Base-by-base conservation (phyloP, 768 basidiomycete species). In the Suillus ampliporus region DNA sequence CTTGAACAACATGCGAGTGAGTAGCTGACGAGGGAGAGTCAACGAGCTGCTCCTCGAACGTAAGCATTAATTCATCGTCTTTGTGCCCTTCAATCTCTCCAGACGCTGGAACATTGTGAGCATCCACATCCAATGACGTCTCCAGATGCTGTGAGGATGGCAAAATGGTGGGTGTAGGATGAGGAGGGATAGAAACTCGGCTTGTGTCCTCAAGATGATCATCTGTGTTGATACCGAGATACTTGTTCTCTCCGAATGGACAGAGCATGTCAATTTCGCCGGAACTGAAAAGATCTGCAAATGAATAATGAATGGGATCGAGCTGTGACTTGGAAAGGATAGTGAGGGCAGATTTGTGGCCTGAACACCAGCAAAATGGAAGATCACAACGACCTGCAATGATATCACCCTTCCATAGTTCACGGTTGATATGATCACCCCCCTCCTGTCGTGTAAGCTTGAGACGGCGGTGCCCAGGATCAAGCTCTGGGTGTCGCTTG, bases 401-500 rank as follows among this genome's bases (percentile, higher is more conserved):
- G 3, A 59, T 21, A 10, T 59, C 5, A 4, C 47, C 59, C 59
- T 60, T 21, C 59, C 59, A 50, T 9, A 47, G n/a, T 8, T 60
- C 37, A 3, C n/a, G 2, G 14, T 60, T 58, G 15, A 58, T 44
- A 15, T 60, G 59, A 38, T 75, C 73, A 31, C 72, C 46, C 2
- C 72, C 73, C 38, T 51, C 31, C 3, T 64, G 66, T 35, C 56
- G 51, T 0, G n/a, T 50, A 1, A 71, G 38, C 21, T 65, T 67
- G 15, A 65, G 61, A 5, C 69, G 54, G 0, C 28, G n/a, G 61
- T 74, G 72, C 2, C 73, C 73, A 9, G 17, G 58, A 60, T 73
- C 58, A 44, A 74, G 65, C 21, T 71, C 64, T 14, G 72, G 70
- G 60, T 72, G 58, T 3, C 60, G 61, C 43, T 68, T 63, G 43